Evolutionary conservation across 805 yeast genomes (phyloP).

Genomic region (Candida orba): DNA sequence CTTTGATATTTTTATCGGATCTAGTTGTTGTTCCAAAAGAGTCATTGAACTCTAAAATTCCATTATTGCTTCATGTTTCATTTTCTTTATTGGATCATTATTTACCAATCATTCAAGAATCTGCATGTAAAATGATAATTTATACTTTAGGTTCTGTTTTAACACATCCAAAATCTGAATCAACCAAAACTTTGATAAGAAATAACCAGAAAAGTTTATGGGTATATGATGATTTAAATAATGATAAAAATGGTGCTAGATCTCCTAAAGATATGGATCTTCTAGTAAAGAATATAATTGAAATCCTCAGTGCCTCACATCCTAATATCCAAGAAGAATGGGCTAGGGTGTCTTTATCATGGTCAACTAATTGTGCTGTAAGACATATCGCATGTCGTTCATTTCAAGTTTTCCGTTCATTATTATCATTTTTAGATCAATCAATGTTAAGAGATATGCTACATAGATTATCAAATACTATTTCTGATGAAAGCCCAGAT

Average conservation of each 20-base stretch:
- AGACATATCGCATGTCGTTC: slow-evolving; percentile 96
- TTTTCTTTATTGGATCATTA: slow-evolving; percentile 86
- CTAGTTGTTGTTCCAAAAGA: slow-evolving; percentile 63
- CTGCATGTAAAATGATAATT: slow-evolving; percentile 68
- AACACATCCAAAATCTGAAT: slow-evolving; percentile 45
- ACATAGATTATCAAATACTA: slow-evolving; percentile 85
- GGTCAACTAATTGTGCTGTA: slow-evolving; percentile 98
- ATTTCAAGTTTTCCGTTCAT: slow-evolving; percentile 83
- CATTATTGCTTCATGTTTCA: slow-evolving; percentile 71
- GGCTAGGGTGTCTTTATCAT: slow-evolving; percentile 73
- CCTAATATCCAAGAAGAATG: slow-evolving; percentile 67
- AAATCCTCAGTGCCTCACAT: slow-evolving; percentile 41
- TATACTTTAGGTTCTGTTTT: slow-evolving; percentile 57
- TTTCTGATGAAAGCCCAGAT: slow-evolving; percentile 81
- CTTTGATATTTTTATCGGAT: slow-evolving; percentile 80
- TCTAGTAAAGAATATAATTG: slow-evolving; percentile 55
- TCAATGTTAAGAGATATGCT: slow-evolving; percentile 90
- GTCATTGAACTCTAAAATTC: slow-evolving; percentile 49
- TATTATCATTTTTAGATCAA: slow-evolving; percentile 76
- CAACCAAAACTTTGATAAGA: slow-evolving; percentile 51
- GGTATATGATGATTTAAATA: slow-evolving; percentile 80
- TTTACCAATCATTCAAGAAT: slow-evolving; percentile 72
- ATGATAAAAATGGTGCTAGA: slow-evolving; percentile 69
- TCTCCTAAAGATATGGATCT: slow-evolving; percentile 84
- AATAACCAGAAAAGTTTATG: slow-evolving; percentile 48